A percentile compares a stretch with the other conserved stretches of the same genome.
Conservation (phyloP, 2,329 filamentous ascomycete genomes). For the Tolypocladium inflatum region DNA sequence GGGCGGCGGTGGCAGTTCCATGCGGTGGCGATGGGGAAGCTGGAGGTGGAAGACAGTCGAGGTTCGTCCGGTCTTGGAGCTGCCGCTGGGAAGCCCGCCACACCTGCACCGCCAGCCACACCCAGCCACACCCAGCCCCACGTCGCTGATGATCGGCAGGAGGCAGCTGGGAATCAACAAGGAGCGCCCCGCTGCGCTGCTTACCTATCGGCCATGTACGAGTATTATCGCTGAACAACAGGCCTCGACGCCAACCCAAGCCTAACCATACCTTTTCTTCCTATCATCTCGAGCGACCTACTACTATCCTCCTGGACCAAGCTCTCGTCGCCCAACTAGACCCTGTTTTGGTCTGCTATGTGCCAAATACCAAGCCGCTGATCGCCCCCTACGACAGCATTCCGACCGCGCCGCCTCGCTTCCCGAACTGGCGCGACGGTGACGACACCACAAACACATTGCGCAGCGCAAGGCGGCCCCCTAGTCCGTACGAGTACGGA, state of each 20-base stretch:
- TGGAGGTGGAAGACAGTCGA: neutral
- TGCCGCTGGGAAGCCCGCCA: too few relatives aligned
- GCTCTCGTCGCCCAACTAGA: neutral
- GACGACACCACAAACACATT: neutral
- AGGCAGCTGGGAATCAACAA: neutral
- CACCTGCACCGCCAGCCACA: neutral
- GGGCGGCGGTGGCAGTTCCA: neutral
- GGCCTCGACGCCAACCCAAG: neutral
- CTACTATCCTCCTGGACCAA: neutral
- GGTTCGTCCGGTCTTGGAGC: neutral
- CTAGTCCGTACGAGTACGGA: neutral
- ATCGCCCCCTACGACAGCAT: constrained; percentile 6
- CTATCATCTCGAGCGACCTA: neutral
- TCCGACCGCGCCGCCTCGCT: constrained; percentile 1
- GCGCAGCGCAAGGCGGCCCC: neutral
- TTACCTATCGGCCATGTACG: neutral
- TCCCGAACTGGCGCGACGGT: neutral
- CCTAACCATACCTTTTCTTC: neutral
- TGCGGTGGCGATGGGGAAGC: constrained; percentile 1
- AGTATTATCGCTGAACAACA: neutral
- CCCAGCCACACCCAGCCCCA: neutral
- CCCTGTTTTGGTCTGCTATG: constrained; percentile 3
- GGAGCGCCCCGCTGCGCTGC: neutral
- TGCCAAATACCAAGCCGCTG: constrained; percentile 6
- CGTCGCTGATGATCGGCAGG: neutral